These are phyloP conservation scores for Ochetophila trinervis DNA, from an alignment of 306 rosid genomes.

Conservation along the genomic window DNA sequence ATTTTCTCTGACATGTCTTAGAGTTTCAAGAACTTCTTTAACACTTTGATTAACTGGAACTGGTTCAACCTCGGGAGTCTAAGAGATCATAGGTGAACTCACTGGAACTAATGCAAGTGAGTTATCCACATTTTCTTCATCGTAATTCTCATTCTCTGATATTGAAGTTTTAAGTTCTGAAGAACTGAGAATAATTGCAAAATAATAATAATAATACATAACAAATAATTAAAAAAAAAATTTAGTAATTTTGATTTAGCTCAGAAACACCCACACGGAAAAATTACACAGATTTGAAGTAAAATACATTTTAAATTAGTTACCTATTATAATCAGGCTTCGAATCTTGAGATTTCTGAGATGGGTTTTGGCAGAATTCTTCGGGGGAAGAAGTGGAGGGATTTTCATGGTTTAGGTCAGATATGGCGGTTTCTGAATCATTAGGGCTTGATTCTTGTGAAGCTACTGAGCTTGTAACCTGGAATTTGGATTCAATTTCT, in stretches of 20 bases:
- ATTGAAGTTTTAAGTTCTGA: conserved; percentile 41
- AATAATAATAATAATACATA: neutral
- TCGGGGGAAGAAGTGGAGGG: conserved; percentile 26
- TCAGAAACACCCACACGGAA: conserved; percentile 14
- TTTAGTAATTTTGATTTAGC: conserved; percentile 6
- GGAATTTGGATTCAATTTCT: conserved; percentile 29
- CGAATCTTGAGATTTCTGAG: conserved; percentile 31
- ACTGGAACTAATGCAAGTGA: conserved; percentile 51
- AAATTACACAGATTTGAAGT: conserved; percentile 1
- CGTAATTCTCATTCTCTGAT: conserved; percentile 32
- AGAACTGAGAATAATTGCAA: conserved; percentile 33
- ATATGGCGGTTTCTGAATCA: conserved; percentile 26
- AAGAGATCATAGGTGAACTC: conserved; percentile 31
- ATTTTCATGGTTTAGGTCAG: conserved; percentile 28
- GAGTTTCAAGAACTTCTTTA: conserved; percentile 45
- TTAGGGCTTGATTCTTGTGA: conserved; percentile 16
- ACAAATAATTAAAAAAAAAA: too few species aligned
- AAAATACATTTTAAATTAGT: conserved; percentile 17
- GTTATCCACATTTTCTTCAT: conserved; percentile 36
- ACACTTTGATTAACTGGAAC: conserved; percentile 36
- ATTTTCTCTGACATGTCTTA: conserved; percentile 48
- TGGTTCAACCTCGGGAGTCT: conserved; percentile 37
- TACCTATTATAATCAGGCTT: conserved; percentile 48
- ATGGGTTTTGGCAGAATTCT: conserved; percentile 17
- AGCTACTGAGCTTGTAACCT: conserved; percentile 16